Base-by-base conservation (phyloP, 352 stramenopile genomes). In the Pythium pyrilobum region DNA sequence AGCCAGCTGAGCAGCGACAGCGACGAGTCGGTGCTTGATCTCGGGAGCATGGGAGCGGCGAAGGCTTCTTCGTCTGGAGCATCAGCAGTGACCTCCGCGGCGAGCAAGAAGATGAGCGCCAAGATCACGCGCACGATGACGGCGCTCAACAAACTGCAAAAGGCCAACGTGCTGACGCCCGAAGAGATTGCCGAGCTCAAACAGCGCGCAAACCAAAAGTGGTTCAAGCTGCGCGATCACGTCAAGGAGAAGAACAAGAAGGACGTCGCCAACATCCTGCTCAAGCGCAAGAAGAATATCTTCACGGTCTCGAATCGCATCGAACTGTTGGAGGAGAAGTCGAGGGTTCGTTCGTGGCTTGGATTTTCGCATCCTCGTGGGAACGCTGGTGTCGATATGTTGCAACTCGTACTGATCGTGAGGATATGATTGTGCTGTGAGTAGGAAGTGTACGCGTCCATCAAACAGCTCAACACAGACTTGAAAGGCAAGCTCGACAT, bases 241-340 rank as follows among this genome's bases (percentile, higher is more conserved):
- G 59, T 89, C 27, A 85, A 87, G 42, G 78, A 89, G 37, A 87
- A 89, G 37, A 74, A 85, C 40, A 89, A 89, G 51, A 87, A 86
- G 41, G 76, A 87, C 28, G 65, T 87, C 12, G 69, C 75, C 5
- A 89, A 85, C 36, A 89, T 89, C 42, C 31, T 87, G 29, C 68
- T 89, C 40, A 89, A 85, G 57, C 78, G 78, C 45, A 89, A 89
- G 63, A 89, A 89, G 40, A 89, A 87, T 18, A 74, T 89, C 4
- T 89, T 89, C 44, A 89, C 78, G 1, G 76, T 89, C 5, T 89
- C 78, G 9, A 79, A 77, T 6, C 67, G 78, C 24, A 85, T 89
- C 45, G 78, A 89, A 49, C 56, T 89, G 13, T 63, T 89, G 0
- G 78, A 89, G 23, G 78, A 89, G 10, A 89, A 89, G 39, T 89